These are phyloP conservation scores for Fusarium aywerte DNA, from an alignment of 2,329 filamentous ascomycete species.

Conservation along the genomic window DNA sequence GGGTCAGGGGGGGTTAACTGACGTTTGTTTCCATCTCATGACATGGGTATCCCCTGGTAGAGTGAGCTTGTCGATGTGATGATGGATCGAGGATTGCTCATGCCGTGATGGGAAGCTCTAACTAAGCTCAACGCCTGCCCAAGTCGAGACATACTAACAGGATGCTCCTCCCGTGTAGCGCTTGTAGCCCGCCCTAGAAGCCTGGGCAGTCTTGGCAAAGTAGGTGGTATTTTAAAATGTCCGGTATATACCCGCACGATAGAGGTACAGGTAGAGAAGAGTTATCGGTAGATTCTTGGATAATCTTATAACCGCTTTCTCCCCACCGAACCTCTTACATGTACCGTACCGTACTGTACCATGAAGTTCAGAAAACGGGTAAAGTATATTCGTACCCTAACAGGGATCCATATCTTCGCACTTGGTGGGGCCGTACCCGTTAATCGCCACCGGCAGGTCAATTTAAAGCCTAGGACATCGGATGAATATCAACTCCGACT, in stretches of 20 bases:
- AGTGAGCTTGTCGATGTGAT: neutral
- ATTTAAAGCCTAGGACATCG: slow-evolving; percentile 5
- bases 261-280: neutral
- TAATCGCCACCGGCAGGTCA: slow-evolving; percentile 9
- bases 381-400: neutral
- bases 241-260: neutral
- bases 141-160: neutral
- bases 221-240: neutral
- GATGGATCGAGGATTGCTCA: neutral
- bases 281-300: neutral
- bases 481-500: neutral
- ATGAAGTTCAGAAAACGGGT: neutral
- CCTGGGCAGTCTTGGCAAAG: neutral
- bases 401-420: slow-evolving; percentile 6
- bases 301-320: neutral
- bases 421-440: neutral
- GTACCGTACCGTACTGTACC: no score
- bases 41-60: slow-evolving; percentile 13
- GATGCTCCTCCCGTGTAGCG: neutral
- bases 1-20: slow-evolving; percentile 11
- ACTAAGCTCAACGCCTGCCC: neutral
- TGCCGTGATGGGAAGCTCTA: neutral
- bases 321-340: neutral
- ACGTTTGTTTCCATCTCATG: slow-evolving; percentile 27
- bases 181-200: neutral